Evolutionary conservation across 2,329 filamentous ascomycete species (phyloP), one percentile per base, ranked within the genome.

Genomic region (Aspergillus amoenus): DNA sequence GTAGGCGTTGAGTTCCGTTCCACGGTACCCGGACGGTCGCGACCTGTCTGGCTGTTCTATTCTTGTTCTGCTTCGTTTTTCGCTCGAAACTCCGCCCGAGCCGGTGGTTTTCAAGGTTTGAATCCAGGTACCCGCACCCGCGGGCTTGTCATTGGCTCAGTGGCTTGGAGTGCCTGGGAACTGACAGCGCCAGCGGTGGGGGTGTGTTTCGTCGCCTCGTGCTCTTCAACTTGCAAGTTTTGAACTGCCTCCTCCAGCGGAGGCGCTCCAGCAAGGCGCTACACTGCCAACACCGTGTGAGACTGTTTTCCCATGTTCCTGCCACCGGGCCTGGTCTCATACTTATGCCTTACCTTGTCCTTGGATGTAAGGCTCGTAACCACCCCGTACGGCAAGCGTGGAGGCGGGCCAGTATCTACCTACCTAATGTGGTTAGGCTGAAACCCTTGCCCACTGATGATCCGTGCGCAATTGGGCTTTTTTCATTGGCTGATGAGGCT

Each of bases 111-210:
- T 53, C 37, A 43, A 44, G 41, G 22, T 47, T 57, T 60, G 54
- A 55, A 58, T 64, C 54, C 58, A 64, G 62, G 62, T 62, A 62
- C 62, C 62, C 62, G 60, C 58, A 49, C 40, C 48, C 32, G 17
- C 21, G 22, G 15, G 12, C 55, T 43, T 27, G 15, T 44, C 24
- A 55, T 56, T 55, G 52, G 52, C 52, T 39, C 27, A 40, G 11
- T 13, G n/a, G 48, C 54, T 59, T 58, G 52, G 56, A 27, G 47
- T 30, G 22, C 12, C 27, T 49, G 37, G 44, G 40, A 43, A 48
- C 55, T 62, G 61, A 62, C 61, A 64, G 61, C 56, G 55, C 57
- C 58, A 52, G 34, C 37, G 37, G 52, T 56, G 55, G 59, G 53
- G 57, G 52, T 47, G 57, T 24, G 52, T 55, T 44, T 58, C 57